Evolutionary conservation across 805 yeast species (phyloP), one percentile per base, ranked within the genome.

Genomic region (Maudiozyma bulderi): DNA sequence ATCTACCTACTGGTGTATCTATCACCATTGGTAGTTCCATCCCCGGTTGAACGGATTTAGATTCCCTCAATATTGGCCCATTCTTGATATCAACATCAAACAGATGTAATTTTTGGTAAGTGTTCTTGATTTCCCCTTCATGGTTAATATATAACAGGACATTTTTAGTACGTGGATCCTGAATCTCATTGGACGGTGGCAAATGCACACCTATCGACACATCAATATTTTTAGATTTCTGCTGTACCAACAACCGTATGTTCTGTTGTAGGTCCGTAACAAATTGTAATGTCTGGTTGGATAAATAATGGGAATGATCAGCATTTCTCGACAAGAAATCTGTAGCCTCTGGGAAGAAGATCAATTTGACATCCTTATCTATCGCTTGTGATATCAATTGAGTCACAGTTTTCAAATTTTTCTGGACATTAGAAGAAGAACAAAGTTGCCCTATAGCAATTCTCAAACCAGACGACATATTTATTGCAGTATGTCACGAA

Each of bases 311-410:
- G 0, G 95, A 81, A 55, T 87, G 90, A 0, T 57, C 63, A 1
- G 90, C 82, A 59, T 79, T 78, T 47, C 78, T 72, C 5, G 95
- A 82, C 39, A 91, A 74, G 63, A 88, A 91, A 63, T 91, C 98
- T 5, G 93, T 76, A 0, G 98, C 98, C 64, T 91, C 99, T 1
- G 98, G 98, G 43, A 91, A 74, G 60, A 93, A 88, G 5, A 93
- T 70, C 3, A 87, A 79, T 53, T 75, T 72, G 11, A 84, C 89
- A 3, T 82, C 76, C 13, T 73, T 61, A 2, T 66, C 67, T 0
- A 84, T 75, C 0, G 98, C 95, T 47, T 72, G 66, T n/a, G 68
- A 62, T 14, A 91, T 80, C 37, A 90, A 70, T 32, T 70, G 70
- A 10, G 76, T 73, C 0, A 82, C 95, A 0, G 73, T 67, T 8